Conservation (phyloP, 768 basidiomycete species). For the Xerocomellus amylosporus region DNA sequence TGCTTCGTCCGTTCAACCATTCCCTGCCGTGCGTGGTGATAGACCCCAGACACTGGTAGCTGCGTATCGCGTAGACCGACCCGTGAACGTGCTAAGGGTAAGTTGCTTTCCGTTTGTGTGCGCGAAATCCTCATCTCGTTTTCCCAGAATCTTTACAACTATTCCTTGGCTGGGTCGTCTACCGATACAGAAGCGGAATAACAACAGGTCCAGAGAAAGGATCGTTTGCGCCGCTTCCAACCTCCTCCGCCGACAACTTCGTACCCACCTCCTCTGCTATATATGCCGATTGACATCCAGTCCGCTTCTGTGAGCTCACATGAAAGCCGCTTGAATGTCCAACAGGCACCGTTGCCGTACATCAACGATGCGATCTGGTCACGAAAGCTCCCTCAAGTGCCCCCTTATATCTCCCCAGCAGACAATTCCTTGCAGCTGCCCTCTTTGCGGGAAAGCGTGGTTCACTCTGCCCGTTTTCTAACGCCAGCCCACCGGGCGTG, state of each 20-base stretch:
- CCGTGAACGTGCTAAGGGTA: slow-evolving; percentile 56
- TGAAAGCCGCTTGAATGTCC: slow-evolving; percentile 37
- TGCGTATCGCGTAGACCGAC: slow-evolving; percentile 53
- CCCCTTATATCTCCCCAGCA: slow-evolving; percentile 27
- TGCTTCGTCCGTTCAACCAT: slow-evolving; percentile 21
- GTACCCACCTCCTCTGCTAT: slow-evolving; percentile 33
- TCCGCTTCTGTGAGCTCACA: slow-evolving; percentile 56
- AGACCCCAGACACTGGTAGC: slow-evolving; percentile 61
- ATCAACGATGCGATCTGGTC: slow-evolving; percentile 52
- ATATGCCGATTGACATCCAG: slow-evolving; percentile 46
- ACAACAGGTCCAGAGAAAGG: slow-evolving; percentile 50
- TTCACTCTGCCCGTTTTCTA: slow-evolving; percentile 72
- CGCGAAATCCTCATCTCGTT: slow-evolving; percentile 10
- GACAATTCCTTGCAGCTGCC: slow-evolving; percentile 34
- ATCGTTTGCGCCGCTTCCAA: slow-evolving; percentile 59
- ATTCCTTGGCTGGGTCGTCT: slow-evolving; percentile 73
- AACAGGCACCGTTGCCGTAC: slow-evolving; percentile 41
- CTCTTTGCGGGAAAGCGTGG: slow-evolving; percentile 36
- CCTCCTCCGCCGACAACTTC: slow-evolving; percentile 39
- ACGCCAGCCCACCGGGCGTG: slow-evolving; percentile 82
- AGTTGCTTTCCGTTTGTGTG: slow-evolving; percentile 18
- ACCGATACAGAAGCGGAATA: slow-evolving; percentile 40
- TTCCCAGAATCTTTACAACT: slow-evolving; percentile 68
- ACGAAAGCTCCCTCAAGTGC: slow-evolving; percentile 25
- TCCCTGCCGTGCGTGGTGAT: slow-evolving; percentile 26